Evolutionary conservation across 192 early-diverging fungal species (phyloP), one percentile per base, ranked within the genome.

Genomic region (Backusella parvicylindrica): DNA sequence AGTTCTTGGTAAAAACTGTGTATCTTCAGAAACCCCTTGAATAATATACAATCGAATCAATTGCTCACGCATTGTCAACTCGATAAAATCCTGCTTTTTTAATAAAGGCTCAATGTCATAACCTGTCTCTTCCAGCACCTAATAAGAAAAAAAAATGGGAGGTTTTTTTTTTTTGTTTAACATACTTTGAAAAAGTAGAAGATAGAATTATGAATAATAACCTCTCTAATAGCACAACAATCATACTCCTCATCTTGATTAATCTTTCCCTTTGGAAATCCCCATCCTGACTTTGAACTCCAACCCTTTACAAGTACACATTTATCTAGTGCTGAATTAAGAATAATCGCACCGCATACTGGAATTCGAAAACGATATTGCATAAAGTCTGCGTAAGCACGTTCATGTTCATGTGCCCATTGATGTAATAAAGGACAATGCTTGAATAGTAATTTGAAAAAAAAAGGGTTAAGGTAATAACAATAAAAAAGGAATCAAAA

Each of bases 181-280:
- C n/a, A n/a, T n/a, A n/a, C n/a, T n/a, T n/a, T n/a, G n/a, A n/a
- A n/a, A n/a, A n/a, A n/a, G n/a, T n/a, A n/a, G n/a, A n/a, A n/a
- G n/a, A 50, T 50, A 50, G 6, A 13, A 50, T 21, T 50, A 50
- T 21, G 3, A 16, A 16, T 32, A 68, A 13, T 5, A 78, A 95
- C 95, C 84, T 99, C 98, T 68, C 98, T 90, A 73, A 93, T 88
- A 13, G 97, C 97, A 79, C 98, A 99, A 15, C 84, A 84, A 60
- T 87, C 85, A 77, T 97, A 92, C 18, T 89, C 89, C 81, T 99
- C 98, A 77, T 94, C 95, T 82, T 98, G 92, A 82, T 99, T 99
- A 82, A 99, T 99, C 75, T 99, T 99, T 23, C 98, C 98, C 35
- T 96, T 96, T 31, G 98, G 97, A 76, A 98, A 99, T n/a, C 96